A percentile compares a stretch with the other conserved stretches of the same genome.
These are phyloP conservation scores for Fusarium sulawesiense DNA, from an alignment of 2,329 filamentous ascomycete species.

Conservation along the genomic window DNA sequence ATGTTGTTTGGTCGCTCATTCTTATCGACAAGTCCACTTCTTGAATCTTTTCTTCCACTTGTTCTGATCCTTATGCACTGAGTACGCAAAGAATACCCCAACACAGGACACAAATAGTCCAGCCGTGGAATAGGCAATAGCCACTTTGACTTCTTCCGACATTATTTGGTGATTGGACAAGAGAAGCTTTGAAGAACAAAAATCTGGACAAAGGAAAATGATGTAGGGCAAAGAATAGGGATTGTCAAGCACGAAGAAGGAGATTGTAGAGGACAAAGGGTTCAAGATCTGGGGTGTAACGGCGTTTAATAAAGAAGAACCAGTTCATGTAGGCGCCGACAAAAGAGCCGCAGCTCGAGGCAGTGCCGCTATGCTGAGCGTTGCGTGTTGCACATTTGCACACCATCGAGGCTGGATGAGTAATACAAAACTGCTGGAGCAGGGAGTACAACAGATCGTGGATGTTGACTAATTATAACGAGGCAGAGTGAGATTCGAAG, in stretches of 20 bases:
- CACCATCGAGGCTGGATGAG: background rate
- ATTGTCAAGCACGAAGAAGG: background rate
- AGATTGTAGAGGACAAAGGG: background rate
- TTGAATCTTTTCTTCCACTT: no score
- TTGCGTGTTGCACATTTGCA: slow-evolving; percentile 1
- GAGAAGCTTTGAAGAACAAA: no score
- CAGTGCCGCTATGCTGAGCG: background rate
- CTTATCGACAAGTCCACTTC: no score
- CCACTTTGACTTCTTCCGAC: no score
- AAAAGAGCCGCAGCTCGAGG: background rate
- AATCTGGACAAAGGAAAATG: background rate
- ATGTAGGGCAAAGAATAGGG: fast-evolving
- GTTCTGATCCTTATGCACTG: no score
- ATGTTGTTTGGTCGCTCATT: no score
- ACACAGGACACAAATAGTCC: no score
- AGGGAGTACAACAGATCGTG: background rate
- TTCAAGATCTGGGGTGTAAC: background rate
- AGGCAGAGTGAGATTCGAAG: background rate
- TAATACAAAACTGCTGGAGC: background rate
- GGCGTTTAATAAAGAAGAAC: background rate
- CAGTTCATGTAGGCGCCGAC: background rate
- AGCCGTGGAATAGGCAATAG: no score
- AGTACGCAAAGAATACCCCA: no score
- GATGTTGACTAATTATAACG: background rate
- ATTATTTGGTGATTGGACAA: no score